Evolutionary conservation across 371 early-diverging fungal genomes (phyloP).

Genomic region (Mortierella sp.): DNA sequence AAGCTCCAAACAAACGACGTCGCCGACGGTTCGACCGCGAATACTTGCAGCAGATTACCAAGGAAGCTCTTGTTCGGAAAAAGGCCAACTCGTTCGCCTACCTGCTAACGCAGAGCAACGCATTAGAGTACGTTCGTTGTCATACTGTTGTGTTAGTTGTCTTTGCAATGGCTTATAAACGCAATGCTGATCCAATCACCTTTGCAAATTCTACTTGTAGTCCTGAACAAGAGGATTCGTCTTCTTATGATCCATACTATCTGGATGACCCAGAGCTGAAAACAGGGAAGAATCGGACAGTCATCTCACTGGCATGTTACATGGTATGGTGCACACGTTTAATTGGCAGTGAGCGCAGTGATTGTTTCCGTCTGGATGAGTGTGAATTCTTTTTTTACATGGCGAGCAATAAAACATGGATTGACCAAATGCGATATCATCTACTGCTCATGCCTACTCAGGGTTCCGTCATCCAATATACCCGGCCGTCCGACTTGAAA

Average conservation of each 20-base stretch:
- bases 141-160: neutral
- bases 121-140: conserved; percentile 27
- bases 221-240: conserved; percentile 43
- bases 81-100: conserved; percentile 49
- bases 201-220: conserved; percentile 3
- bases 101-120: conserved; percentile 45
- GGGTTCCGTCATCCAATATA: conserved; percentile 76
- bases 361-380: neutral
- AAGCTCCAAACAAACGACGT: conserved; percentile 43
- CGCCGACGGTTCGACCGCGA: conserved; percentile 46
- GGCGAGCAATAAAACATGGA: no score
- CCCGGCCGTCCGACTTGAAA: conserved; percentile 67
- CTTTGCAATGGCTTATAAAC: neutral
- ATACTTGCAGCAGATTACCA: conserved; percentile 51
- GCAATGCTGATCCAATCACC: neutral
- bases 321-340: conserved; percentile 55
- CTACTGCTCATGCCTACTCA: conserved; percentile 12
- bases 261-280: conserved; percentile 74
- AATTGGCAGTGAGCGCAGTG: neutral
- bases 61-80: conserved; percentile 48
- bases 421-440: neutral
- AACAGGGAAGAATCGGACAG: conserved; percentile 69
- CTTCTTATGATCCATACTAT: conserved; percentile 66
- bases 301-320: conserved; percentile 69
- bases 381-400: no score